Conservation (phyloP, 495 filamentous ascomycete genomes). For the Umbilicaria muhlenbergii region DNA sequence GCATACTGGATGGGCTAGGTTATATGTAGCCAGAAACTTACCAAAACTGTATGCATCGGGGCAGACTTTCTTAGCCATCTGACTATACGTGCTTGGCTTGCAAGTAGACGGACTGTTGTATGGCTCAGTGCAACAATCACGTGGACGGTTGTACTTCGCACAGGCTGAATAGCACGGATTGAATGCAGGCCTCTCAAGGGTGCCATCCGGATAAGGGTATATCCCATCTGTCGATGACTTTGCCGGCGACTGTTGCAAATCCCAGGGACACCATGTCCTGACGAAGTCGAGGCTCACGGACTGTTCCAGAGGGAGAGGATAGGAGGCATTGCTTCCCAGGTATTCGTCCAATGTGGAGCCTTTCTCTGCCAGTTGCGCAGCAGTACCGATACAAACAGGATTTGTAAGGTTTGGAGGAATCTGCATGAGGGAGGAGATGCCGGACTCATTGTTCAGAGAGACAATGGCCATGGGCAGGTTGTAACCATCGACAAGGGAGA, state of each 20-base stretch:
- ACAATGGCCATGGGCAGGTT: conserved; percentile 59
- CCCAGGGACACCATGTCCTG: conserved; percentile 62
- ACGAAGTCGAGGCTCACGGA: conserved; percentile 31
- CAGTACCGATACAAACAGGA: conserved; percentile 50
- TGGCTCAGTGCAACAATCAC: conserved; percentile 55
- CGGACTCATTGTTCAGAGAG: conserved; percentile 34
- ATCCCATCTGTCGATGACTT: conserved; percentile 48
- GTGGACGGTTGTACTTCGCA: conserved; percentile 35
- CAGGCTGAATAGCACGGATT: conserved; percentile 60
- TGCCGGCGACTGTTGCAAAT: conserved; percentile 48
- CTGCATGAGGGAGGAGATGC: conserved; percentile 32
- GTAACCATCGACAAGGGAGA: conserved; percentile 75
- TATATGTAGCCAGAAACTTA: conserved; percentile 9
- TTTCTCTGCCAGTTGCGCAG: conserved; percentile 31
- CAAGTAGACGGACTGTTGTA: conserved; percentile 42
- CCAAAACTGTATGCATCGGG: conserved; percentile 69
- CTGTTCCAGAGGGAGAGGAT: conserved; percentile 47
- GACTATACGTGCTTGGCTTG: conserved; percentile 44
- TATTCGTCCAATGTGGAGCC: conserved; percentile 23
- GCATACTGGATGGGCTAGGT: background rate
- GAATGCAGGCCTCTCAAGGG: conserved; percentile 47
- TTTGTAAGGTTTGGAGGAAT: conserved; percentile 64
- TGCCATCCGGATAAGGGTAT: conserved; percentile 60
- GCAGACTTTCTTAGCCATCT: conserved; percentile 51
- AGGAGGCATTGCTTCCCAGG: conserved; percentile 32